Percentiles rank a stretch among this genome's conserved stretches.
Conservation (phyloP, 2,329 filamentous ascomycete genomes). For the Ceratocystiopsis brevicomis region DNA sequence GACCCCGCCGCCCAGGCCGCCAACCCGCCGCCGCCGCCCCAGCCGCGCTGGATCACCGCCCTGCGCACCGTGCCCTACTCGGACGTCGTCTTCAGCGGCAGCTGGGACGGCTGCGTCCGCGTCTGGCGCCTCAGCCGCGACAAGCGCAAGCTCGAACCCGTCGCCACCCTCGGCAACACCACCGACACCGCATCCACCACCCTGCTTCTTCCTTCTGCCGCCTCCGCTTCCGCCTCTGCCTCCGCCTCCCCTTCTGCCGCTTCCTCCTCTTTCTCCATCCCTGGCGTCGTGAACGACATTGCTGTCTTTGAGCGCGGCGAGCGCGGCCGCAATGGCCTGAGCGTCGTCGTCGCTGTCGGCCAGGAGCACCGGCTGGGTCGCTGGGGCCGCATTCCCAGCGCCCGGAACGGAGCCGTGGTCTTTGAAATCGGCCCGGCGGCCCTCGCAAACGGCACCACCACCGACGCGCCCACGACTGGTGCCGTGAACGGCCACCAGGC, state of each 20-base stretch:
- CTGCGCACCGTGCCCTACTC: slow-evolving; percentile 74
- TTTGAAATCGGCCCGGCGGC: slow-evolving; percentile 45
- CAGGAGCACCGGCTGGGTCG: slow-evolving; percentile 72
- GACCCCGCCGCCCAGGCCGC: slow-evolving; percentile 66
- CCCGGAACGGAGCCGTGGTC: slow-evolving; percentile 68
- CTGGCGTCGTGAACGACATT: slow-evolving; percentile 73
- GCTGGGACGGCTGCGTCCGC: slow-evolving; percentile 80
- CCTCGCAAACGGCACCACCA: neutral
- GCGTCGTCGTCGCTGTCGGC: slow-evolving; percentile 68
- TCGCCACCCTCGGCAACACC: slow-evolving; percentile 40
- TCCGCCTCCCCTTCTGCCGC: neutral
- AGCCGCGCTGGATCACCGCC: slow-evolving; percentile 80
- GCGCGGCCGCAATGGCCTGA: slow-evolving; percentile 55
- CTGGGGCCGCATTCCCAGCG: slow-evolving; percentile 49
- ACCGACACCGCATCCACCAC: too few species aligned
- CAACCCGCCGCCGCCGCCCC: slow-evolving; percentile 42
- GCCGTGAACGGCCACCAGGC: slow-evolving; percentile 7
- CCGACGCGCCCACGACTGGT: slow-evolving; percentile 8
- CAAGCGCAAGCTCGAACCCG: slow-evolving; percentile 54
- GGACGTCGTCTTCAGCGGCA: slow-evolving; percentile 75
- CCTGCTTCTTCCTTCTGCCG: too few species aligned
- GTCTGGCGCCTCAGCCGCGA: slow-evolving; percentile 75
- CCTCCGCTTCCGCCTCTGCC: neutral
- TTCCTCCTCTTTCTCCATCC: slow-evolving; percentile 7
- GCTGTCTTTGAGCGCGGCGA: slow-evolving; percentile 72